Evolutionary conservation across 805 yeast genomes (phyloP).

Genomic region (Blastobotrys muscicola): DNA sequence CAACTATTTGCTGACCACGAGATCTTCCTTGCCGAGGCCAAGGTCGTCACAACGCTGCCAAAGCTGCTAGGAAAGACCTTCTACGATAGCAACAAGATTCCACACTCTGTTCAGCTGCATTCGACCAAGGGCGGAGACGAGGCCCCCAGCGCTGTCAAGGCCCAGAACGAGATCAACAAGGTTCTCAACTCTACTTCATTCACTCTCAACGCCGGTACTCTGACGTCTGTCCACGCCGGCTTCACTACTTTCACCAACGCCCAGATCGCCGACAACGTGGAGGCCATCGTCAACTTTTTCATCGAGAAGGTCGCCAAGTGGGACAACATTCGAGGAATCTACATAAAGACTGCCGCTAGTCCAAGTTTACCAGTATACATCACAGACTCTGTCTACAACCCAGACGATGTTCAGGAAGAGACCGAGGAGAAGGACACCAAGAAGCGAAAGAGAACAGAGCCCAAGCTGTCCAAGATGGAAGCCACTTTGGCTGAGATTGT

Average conservation of each 20-base stretch:
- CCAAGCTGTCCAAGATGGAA: constrained; percentile 53
- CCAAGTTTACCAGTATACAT: constrained; percentile 81
- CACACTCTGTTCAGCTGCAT: constrained; percentile 38
- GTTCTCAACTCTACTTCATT: constrained; percentile 50
- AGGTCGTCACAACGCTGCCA: constrained; percentile 71
- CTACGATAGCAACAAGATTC: constrained; percentile 55
- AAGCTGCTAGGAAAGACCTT: constrained; percentile 74
- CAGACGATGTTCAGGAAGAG: constrained; percentile 37
- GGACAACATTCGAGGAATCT: constrained; percentile 31
- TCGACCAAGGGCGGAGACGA: constrained; percentile 23
- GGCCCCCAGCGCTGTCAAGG: constrained; percentile 38
- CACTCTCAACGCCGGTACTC: constrained; percentile 65
- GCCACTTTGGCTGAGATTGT: constrained; percentile 77
- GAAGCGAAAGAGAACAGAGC: constrained; percentile 16
- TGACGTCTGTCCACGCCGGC: constrained; percentile 60
- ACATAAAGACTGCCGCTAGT: constrained; percentile 62
- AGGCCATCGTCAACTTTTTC: constrained; percentile 43
- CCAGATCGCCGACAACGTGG: constrained; percentile 51
- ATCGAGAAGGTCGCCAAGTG: constrained; percentile 17
- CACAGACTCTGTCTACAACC: constrained; percentile 42
- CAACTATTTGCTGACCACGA: constrained; percentile 60
- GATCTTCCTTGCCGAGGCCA: constrained; percentile 76
- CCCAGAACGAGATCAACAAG: constrained; percentile 50
- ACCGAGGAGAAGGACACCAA: constrained; percentile 24
- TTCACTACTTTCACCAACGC: constrained; percentile 33